Evolutionary conservation across 1,284 basidiomycete genomes (phyloP).

Genomic region (Entoloma clypeatum): DNA sequence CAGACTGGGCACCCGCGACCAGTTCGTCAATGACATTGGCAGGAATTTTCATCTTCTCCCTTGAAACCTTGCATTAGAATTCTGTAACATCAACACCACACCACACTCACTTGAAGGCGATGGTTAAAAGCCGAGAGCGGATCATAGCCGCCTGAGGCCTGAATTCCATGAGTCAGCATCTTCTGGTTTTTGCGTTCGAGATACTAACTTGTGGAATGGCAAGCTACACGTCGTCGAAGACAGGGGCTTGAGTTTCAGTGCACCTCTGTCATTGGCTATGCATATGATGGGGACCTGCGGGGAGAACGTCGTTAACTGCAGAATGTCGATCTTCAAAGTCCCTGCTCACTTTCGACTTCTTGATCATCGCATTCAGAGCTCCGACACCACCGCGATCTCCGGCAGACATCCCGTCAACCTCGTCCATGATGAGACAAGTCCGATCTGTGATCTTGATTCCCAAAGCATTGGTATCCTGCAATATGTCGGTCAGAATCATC

Average conservation of each 20-base stretch:
- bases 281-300: constrained; percentile 91
- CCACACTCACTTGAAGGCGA: constrained; percentile 75
- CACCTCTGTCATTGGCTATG: constrained; percentile 89
- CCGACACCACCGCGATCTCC: constrained; percentile 96
- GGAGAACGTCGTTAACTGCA: neutral
- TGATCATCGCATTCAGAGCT: constrained; percentile 88
- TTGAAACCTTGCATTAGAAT: constrained; percentile 28
- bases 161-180: constrained; percentile 7
- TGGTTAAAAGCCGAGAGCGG: constrained; percentile 84
- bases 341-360: constrained; percentile 77
- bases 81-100: constrained; percentile 1
- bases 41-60: constrained; percentile 90
- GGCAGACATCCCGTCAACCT: constrained; percentile 98
- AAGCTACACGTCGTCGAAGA: constrained; percentile 72
- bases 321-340: neutral
- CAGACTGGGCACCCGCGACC: constrained; percentile 84
- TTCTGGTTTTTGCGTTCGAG: too few relatives aligned
- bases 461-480: constrained; percentile 59
- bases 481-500: constrained; percentile 6
- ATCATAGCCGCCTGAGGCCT: constrained; percentile 76
- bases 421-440: constrained; percentile 96
- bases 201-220: constrained; percentile 68
- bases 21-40: constrained; percentile 92
- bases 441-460: constrained; percentile 74
- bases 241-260: constrained; percentile 91